Base-by-base conservation (phyloP, 805 yeast species). In the Citeromyces nyonsensis region DNA sequence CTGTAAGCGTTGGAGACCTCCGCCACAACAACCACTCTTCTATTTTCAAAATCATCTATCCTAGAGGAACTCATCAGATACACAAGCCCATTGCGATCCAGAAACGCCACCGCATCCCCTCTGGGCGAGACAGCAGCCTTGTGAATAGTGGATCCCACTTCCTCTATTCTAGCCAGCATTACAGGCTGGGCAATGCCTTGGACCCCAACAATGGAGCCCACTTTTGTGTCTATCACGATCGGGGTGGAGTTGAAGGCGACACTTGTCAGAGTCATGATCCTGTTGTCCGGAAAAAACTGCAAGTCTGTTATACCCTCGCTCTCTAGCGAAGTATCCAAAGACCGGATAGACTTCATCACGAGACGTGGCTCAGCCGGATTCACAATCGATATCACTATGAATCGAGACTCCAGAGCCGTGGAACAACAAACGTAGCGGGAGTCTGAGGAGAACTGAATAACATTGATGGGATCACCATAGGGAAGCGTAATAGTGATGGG, bases 291-390 rank as follows among this genome's bases (percentile, higher is more conserved):
- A 49, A 78, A 75, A 48, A 85, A 79, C 35, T 68, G 66, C 5
- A 82, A 54, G 39, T 75, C 81, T 0, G 97, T 88, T 26, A 88
- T 82, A 2, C 96, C 96, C 48, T 86, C 96, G 35, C 82, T 72
- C 38, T 82, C 93, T 41, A 79, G 52, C 0, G 77, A 67, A 0
- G 77, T 69, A 35, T 74, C 81, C 5, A 73, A 50, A 4, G 72
- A 60, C 29, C 86, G 52, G 25, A 70, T 61, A 1, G 83, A 74
- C 40, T 77, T 74, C 77, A 79, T 69, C 1, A 78, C 66, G 18
- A 78, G 51, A 15, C 77, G 63, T 1, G 88, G 83, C 31, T 71
- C 75, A 18, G 63, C 62, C 2, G 74, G 66, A 40, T 75, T 73
- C 24, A 66, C 59, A 10, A 86, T 57, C 30, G 77, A 70, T 12